A percentile compares a stretch with the other conserved stretches of the same genome.
phyloP scores from a whole-genome alignment of 768 basidiomycete genomes.

The Lentinula edodes region DNA sequence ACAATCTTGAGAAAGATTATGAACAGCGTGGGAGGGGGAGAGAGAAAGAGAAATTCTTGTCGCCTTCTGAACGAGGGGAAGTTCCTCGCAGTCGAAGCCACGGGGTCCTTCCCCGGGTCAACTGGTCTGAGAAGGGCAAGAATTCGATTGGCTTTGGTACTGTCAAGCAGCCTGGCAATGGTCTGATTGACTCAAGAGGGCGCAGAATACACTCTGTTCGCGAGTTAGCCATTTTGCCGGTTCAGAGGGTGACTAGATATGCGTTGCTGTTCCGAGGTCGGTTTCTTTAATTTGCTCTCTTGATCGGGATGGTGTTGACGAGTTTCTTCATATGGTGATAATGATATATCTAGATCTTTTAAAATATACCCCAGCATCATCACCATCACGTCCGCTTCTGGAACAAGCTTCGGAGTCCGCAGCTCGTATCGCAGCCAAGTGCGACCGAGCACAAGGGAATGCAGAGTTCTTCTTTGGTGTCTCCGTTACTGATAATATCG shows the following conservation, averaged over 20 bases:
- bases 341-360: constrained; percentile 41
- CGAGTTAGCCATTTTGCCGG: constrained; percentile 62
- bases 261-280: constrained; percentile 56
- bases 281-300: constrained; percentile 11
- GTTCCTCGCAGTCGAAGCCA: neutral
- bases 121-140: neutral
- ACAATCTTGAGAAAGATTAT: neutral
- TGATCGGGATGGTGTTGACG: neutral
- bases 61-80: neutral
- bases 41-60: neutral
- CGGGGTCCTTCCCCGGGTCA: neutral
- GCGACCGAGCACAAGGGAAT: constrained; percentile 57
- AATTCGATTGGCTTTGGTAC: neutral
- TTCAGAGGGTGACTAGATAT: constrained; percentile 64
- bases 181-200: neutral
- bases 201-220: constrained; percentile 30
- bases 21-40: neutral
- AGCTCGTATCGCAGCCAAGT: constrained; percentile 51
- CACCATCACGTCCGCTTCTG: constrained; percentile 49
- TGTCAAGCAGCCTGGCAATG: neutral
- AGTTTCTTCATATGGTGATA: neutral
- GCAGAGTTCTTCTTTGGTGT: constrained; percentile 21
- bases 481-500: neutral
- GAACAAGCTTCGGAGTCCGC: constrained; percentile 56
- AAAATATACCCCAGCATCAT: constrained; percentile 45